Base-by-base conservation (phyloP, 495 filamentous ascomycete species). In the Penicillium silybi region DNA sequence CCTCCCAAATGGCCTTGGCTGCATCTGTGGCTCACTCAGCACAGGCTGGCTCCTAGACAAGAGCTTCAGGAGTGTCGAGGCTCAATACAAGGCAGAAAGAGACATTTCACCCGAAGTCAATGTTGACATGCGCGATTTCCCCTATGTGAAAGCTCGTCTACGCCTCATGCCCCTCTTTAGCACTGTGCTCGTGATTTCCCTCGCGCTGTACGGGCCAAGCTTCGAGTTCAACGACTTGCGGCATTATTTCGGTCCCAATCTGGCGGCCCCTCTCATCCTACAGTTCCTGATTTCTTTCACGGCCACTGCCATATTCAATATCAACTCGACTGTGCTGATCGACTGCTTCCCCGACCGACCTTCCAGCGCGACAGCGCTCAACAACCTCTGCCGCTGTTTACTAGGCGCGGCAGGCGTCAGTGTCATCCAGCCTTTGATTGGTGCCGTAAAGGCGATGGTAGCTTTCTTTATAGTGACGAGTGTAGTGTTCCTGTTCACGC, bases 191-290 rank as follows among this genome's bases (percentile, higher is more conserved):
- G 48, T 50, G 22, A 46, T 53, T 22, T 42, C 43, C 10, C 43
- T 57, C 2, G 54, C 55, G 1, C 45, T 62, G 2, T 62, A 62
- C 48, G 59, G 59, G 4, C 54, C 59, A 23, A 58, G 55, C 23
- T 62, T 54, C 18, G 55, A 58, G 29, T 54, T 62, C 29, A 62
- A 58, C 39, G 58, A 62, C 15, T 17, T 47, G n/a, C 29, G 44
- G 23, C 16, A 38, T 10, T 29, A 16, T 3, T 47, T 47, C 9
- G 44, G 44, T n/a, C 44, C 44, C 5, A 47, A 35, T 15, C n/a
- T 47, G 1, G 44, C 44, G 2, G 44, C 44, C 1, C 44, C 44
- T 10, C 44, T 47, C 19, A 47, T 47, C 11, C 44, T 47, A 5
- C 44, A 47, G 25, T 47, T 47, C 16, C 32, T 47, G 44, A 47